A percentile compares a stretch with the other conserved stretches of the same genome.
These are phyloP conservation scores for Aspergillus aculeatinus DNA, from an alignment of 2,329 filamentous ascomycete species.

Conservation along the genomic window DNA sequence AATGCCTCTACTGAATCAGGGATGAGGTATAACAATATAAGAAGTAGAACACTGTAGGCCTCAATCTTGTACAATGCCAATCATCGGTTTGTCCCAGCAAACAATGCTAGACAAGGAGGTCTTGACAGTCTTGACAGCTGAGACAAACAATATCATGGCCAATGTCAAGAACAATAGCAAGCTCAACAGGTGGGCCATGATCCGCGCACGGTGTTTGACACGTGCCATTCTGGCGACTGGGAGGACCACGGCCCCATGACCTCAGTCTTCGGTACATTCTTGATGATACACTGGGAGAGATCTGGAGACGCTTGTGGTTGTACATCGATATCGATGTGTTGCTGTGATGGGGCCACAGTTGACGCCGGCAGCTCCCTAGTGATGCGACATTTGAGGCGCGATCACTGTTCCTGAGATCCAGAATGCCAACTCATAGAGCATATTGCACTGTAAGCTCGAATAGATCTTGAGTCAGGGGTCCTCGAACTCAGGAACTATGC, in stretches of 20 bases:
- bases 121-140: background rate
- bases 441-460: too few species aligned
- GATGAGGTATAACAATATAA: slow-evolving; percentile 14
- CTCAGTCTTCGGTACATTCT: background rate
- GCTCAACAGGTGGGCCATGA: background rate
- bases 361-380: background rate
- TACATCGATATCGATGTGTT: background rate
- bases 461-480: too few species aligned
- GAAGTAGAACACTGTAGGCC: background rate
- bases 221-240: background rate
- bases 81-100: background rate
- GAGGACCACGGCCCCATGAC: background rate
- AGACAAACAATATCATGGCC: slow-evolving; percentile 16
- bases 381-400: background rate
- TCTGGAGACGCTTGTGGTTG: background rate
- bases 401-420: background rate
- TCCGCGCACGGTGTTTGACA: background rate
- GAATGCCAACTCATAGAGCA: background rate
- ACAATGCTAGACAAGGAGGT: background rate
- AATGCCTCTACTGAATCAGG: slow-evolving; percentile 19
- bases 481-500: too few species aligned
- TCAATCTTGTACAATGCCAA: slow-evolving; percentile 11
- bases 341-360: background rate
- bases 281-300: background rate
- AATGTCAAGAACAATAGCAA: slow-evolving; percentile 5